Base-by-base conservation (phyloP, 2,329 filamentous ascomycete genomes). In the Fusarium pseudocircinatum region DNA sequence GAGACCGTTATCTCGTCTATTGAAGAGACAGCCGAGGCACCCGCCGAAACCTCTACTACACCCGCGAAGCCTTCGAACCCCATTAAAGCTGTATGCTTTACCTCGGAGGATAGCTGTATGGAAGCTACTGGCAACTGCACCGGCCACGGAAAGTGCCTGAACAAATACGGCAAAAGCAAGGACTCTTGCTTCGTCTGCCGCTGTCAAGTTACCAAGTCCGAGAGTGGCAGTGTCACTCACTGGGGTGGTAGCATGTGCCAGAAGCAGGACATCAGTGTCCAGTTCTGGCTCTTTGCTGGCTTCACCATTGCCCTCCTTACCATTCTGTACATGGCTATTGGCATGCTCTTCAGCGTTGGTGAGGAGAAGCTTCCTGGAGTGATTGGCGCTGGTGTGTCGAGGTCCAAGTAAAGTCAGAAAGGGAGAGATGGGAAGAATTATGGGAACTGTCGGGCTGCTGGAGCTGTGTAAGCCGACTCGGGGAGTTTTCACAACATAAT, bases 321-420 rank as follows among this genome's bases (percentile, higher is more conserved):
- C 52, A 83, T 93, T 42, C 84, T 97, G 34, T 87, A 86, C 42
- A 91, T 93, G 80, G 91, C 90, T 16, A 91, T 98, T 76, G 90
- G 92, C 11, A 85, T 97, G 87, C 82, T 99, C 60, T 96, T 92
- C 82, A 91, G 86, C 71, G 93, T 98, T 78, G 96, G 96, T 39
- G 90, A 93, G 81, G 91, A 97, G 85, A 93, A 95, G 83, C 86
- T 98, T 73, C 96, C 96, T 0, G 95, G 95, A 77, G 96, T 99
- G 14, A 95, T 99, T 82, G 94, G 95, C n/a, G 96, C 96, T 53
- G 96, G 96, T 72, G 96, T 99, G 42, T 93, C 92, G 73, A 89
- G 91, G 66, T 87, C 91, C 39, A 94, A 92, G 82, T 89, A 85
- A 79, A 54, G 54, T 49, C 24, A 77, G 42, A 57, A 49, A 12